These are phyloP conservation scores for Lotus japonicus DNA, from an alignment of 306 rosid genomes.

Conservation along the genomic window DNA sequence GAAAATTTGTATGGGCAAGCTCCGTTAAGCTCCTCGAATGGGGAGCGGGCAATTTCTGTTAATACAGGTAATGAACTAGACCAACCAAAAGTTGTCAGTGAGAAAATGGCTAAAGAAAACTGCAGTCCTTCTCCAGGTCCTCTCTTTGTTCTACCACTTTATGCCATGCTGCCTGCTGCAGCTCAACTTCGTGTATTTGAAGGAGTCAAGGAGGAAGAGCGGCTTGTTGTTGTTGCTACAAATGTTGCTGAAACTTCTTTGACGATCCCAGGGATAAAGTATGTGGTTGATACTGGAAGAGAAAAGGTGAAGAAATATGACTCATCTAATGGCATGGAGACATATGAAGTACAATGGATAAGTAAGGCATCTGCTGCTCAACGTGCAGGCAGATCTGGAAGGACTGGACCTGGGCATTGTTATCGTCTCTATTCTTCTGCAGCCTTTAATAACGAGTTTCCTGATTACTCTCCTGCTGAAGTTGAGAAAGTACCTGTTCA, in stretches of 20 bases:
- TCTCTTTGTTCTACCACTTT: slow-evolving; percentile 77
- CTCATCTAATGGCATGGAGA: slow-evolving; percentile 74
- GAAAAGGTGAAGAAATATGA: slow-evolving; percentile 80
- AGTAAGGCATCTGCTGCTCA: slow-evolving; percentile 97
- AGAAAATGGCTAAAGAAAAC: slow-evolving; percentile 24
- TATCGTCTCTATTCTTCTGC: slow-evolving; percentile 91
- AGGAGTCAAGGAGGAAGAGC: slow-evolving; percentile 62
- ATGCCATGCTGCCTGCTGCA: slow-evolving; percentile 87
- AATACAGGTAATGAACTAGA: slow-evolving; percentile 31
- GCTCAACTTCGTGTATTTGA: slow-evolving; percentile 77
- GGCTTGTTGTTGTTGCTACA: slow-evolving; percentile 85
- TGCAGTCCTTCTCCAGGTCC: slow-evolving; percentile 33
- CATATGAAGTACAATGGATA: slow-evolving; percentile 75
- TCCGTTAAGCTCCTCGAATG: slow-evolving; percentile 25
- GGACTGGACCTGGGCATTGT: slow-evolving; percentile 92
- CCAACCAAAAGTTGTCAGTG: slow-evolving; percentile 23
- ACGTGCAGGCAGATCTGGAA: slow-evolving; percentile 88
- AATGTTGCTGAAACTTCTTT: slow-evolving; percentile 99
- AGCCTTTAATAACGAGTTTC: slow-evolving; percentile 55
- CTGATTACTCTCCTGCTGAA: slow-evolving; percentile 72
- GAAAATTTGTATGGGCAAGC: slow-evolving; percentile 51
- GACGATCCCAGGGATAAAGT: slow-evolving; percentile 89
- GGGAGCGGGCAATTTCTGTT: slow-evolving; percentile 18
- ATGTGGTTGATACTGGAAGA: slow-evolving; percentile 88
- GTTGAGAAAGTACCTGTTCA: slow-evolving; percentile 79